Conservation (phyloP, 148 eudicot genomes). For the Camellia japonica region DNA sequence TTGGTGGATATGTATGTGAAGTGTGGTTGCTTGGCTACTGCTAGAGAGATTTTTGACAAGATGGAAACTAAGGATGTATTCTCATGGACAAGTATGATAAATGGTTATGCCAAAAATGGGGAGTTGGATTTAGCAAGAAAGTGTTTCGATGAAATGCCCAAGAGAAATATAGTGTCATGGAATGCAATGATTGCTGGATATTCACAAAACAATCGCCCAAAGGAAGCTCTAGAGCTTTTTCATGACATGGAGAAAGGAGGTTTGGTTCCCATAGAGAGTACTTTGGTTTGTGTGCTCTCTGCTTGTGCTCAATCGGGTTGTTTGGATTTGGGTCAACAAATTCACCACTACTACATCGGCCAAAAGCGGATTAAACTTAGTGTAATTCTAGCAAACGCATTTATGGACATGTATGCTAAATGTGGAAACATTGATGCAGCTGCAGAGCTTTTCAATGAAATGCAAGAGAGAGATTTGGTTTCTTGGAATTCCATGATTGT, state of each 20-base stretch:
- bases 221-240: slow-evolving; percentile 53
- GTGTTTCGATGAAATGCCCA: slow-evolving; percentile 55
- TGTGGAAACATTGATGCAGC: slow-evolving; percentile 59
- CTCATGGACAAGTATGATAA: slow-evolving; percentile 75
- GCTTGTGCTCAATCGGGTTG: slow-evolving; percentile 62
- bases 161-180: slow-evolving; percentile 63
- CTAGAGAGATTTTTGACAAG: slow-evolving; percentile 46
- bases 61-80: slow-evolving; percentile 60
- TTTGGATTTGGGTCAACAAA: slow-evolving; percentile 45
- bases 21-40: slow-evolving; percentile 50
- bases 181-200: slow-evolving; percentile 70
- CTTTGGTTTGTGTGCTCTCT: slow-evolving; percentile 56
- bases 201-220: slow-evolving; percentile 57
- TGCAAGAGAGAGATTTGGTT: slow-evolving; percentile 49
- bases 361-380: slow-evolving; percentile 30
- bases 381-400: slow-evolving; percentile 47
- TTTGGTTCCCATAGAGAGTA: slow-evolving; percentile 49
- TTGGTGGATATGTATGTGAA: slow-evolving; percentile 69
- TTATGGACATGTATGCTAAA: slow-evolving; percentile 63
- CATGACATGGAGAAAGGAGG: slow-evolving; percentile 46
- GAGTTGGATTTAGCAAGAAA: slow-evolving; percentile 48
- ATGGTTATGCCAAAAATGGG: slow-evolving; percentile 55
- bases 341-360: slow-evolving; percentile 41
- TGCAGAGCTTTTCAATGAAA: slow-evolving; percentile 43
- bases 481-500: slow-evolving; percentile 66